Base-by-base conservation (phyloP, 2,329 filamentous ascomycete genomes). In the Neocucurbitaria cava region DNA sequence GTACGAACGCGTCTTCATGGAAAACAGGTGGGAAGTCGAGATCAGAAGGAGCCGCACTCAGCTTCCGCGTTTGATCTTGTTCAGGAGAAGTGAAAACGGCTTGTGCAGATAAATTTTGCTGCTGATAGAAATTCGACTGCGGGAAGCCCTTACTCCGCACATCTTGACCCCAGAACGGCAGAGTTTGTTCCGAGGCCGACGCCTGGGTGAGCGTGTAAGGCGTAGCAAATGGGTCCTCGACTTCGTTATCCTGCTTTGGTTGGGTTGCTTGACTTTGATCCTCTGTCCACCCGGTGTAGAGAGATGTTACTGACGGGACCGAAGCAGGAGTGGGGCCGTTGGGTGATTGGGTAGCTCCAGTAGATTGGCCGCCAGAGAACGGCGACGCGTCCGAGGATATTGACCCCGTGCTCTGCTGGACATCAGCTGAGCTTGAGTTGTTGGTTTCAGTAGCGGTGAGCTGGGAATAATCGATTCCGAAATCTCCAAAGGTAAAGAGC, bases 261-360 rank as follows among this genome's bases (percentile, higher is more conserved):
- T 40, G 62, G 20, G 20, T 60, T 58, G 42, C 49, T 56, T 47
- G 61, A 58, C 21, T 62, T 24, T 61, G 67, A n/a, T 75, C 68
- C 20, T 73, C 72, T 33, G 71, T 75, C 73, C 72, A 76, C 11
- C 69, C 71, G 1, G 73, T 71, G 45, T 75, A 75, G 30, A 74
- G 59, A 17, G 73, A 76, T 18, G 73, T 63, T 23, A 76, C 61
- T 15, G 73, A 76, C 8, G 70, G 66, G 9, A 75, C 70, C 1
- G 74, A 73, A 15, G 69, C 63, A 18, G 69, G 62, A 36, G 65
- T 71, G 1, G 69, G 70, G 11, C 64, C 71, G n/a, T 58, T 64
- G 5, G 72, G 71, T 4, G 73, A 74, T 40, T 74, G 69, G 4
- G 69, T 65, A 0, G 71, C 71, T 23, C 60, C 56, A 15, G 61